Evolutionary conservation across 805 yeast species (phyloP).

Genomic region (Saccharomycopsis javanensis): DNA sequence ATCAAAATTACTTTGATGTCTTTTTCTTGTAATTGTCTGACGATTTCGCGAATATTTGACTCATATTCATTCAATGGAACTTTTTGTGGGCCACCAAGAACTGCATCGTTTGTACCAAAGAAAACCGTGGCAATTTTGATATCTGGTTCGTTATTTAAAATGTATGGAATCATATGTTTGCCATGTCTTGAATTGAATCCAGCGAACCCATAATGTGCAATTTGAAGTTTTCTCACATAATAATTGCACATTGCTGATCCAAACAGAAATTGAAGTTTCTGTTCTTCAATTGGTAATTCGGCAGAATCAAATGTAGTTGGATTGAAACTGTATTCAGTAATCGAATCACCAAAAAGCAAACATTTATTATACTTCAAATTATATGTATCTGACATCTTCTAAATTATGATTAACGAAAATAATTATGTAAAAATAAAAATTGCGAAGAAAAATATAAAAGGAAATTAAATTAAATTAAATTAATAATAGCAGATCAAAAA

Average conservation of each 20-base stretch:
- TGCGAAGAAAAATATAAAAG: too few relatives aligned
- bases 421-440: background rate
- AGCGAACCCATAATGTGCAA: constrained; percentile 62
- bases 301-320: constrained; percentile 22
- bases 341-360: constrained; percentile 61
- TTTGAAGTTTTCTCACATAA: constrained; percentile 57
- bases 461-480: too few relatives aligned
- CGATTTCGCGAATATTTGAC: constrained; percentile 38
- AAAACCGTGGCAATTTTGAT: constrained; percentile 46
- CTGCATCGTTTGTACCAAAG: constrained; percentile 76
- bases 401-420: too few relatives aligned
- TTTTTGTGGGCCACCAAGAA: constrained; percentile 33
- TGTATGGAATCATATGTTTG: constrained; percentile 36
- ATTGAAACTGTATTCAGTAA: constrained; percentile 45
- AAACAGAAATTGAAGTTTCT: constrained; percentile 32
- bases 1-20: constrained; percentile 47
- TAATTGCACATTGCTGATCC: constrained; percentile 40
- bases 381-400: constrained; percentile 20
- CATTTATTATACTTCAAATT: constrained; percentile 34
- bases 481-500: too few relatives aligned
- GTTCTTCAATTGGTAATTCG: constrained; percentile 8
- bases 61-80: constrained; percentile 44
- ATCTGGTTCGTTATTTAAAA: constrained; percentile 39
- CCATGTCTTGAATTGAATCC: constrained; percentile 71
- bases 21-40: constrained; percentile 31